phyloP scores from a whole-genome alignment of 345 rosid genomes.

The Adansonia digitata region DNA sequence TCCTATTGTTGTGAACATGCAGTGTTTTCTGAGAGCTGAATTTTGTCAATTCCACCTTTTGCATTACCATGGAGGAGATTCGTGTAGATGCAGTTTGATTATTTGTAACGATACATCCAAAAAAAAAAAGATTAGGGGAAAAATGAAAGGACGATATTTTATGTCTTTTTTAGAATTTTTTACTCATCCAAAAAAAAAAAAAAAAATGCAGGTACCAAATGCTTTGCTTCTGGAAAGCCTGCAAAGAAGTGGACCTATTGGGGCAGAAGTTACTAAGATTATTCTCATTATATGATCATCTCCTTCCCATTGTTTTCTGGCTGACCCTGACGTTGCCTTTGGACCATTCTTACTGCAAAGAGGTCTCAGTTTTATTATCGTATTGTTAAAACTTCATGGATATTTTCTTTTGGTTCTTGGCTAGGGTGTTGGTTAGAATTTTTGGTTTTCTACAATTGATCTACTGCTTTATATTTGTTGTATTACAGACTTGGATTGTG shows the following conservation, averaged over 20 bases:
- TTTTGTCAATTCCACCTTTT: background rate
- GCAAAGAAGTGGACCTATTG: conserved; percentile 92
- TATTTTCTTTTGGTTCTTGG: background rate
- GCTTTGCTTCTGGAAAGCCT: conserved; percentile 91
- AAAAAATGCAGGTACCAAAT: conserved; percentile 51
- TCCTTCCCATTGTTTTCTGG: background rate
- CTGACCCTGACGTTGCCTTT: background rate
- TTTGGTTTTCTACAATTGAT: background rate
- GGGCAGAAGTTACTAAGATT: conserved; percentile 83
- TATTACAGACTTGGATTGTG: background rate
- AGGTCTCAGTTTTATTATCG: background rate
- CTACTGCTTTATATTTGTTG: background rate
- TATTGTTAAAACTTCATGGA: background rate
- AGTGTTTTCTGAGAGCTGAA: background rate
- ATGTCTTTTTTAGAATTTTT: background rate
- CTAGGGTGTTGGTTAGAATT: too few species aligned
- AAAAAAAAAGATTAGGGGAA: background rate
- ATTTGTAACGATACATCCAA: background rate
- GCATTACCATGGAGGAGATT: background rate
- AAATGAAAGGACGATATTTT: background rate
- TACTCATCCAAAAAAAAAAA: background rate
- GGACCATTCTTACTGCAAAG: background rate
- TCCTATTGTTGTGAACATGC: background rate
- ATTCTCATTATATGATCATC: background rate
- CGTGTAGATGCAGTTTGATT: background rate